Percentiles rank a stretch among this genome's conserved stretches.
phyloP scores from a whole-genome alignment of 805 yeast genomes.

The Clavispora santaluciae region DNA sequence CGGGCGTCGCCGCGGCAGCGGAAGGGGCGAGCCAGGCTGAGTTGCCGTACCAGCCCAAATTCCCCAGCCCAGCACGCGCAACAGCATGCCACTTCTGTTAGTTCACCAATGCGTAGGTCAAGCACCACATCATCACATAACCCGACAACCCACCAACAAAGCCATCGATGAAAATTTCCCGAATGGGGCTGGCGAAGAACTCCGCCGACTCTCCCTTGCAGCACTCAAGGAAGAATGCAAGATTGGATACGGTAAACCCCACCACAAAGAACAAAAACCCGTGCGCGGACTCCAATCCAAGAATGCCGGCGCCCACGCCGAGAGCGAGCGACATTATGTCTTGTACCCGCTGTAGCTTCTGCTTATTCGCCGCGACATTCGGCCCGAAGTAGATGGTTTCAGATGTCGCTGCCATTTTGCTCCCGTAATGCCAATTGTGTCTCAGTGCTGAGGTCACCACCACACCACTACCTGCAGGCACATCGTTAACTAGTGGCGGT shows the following conservation, averaged over 20 bases:
- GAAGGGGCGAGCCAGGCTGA: too few relatives aligned
- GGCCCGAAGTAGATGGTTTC: slow-evolving; percentile 3
- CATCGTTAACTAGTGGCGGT: background rate
- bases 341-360: slow-evolving; percentile 25
- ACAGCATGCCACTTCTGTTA: too few relatives aligned
- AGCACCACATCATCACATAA: slow-evolving; percentile 45
- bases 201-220: slow-evolving; percentile 25
- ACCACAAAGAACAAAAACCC: slow-evolving; percentile 34
- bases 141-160: slow-evolving; percentile 32
- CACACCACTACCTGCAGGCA: background rate
- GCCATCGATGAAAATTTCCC: slow-evolving; percentile 31
- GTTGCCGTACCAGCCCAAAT: too few relatives aligned
- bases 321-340: slow-evolving; percentile 34
- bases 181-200: slow-evolving; percentile 25
- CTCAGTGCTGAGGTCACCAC: too few relatives aligned
- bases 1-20: too few relatives aligned
- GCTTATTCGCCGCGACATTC: slow-evolving; percentile 8
- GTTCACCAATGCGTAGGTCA: slow-evolving; percentile 39
- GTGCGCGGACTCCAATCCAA: slow-evolving; percentile 31
- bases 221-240: slow-evolving; percentile 24
- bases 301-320: slow-evolving; percentile 38
- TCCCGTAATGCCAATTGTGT: too few relatives aligned
- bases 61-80: too few relatives aligned
- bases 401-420: background rate
- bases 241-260: slow-evolving; percentile 30